A percentile compares a stretch with the other conserved stretches of the same genome.
These are phyloP conservation scores for Solanum hybrid DNA, from an alignment of 305 asterid species.

Conservation along the genomic window DNA sequence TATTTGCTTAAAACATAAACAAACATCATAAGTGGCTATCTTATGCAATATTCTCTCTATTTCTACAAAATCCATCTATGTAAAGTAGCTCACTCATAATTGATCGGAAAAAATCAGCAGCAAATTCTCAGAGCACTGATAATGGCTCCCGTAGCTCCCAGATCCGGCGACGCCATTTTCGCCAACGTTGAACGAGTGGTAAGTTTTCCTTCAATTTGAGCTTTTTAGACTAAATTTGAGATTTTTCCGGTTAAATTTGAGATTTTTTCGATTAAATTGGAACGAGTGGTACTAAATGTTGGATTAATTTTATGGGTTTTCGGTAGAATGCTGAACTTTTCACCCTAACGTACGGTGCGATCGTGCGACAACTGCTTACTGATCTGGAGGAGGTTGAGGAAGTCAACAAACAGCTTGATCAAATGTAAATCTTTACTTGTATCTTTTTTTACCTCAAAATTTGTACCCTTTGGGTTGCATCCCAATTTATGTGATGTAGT, in stretches of 20 bases:
- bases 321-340: constrained; percentile 82
- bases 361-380: constrained; percentile 89
- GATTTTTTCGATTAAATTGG: not conserved
- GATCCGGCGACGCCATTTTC: constrained; percentile 89
- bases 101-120: not conserved
- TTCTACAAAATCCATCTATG: not conserved
- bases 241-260: not conserved
- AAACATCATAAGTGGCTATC: not conserved
- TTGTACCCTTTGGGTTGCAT: not conserved
- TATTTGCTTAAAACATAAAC: not conserved
- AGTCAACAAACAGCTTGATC: constrained; percentile 96
- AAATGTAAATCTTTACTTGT: constrained; percentile 38
- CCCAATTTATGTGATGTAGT: not conserved
- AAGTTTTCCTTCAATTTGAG: not conserved
- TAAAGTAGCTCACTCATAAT: not conserved
- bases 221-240: not conserved
- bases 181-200: constrained; percentile 92
- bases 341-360: constrained; percentile 88
- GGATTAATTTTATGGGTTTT: not conserved
- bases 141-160: constrained; percentile 81
- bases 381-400: constrained; percentile 99
- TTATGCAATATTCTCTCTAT: not conserved
- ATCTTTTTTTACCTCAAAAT: not conserved
- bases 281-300: not conserved
- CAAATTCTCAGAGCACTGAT: not conserved